Evolutionary conservation across 2,329 filamentous ascomycete species (phyloP), one percentile per base, ranked within the genome.

Genomic region (Aureobasidium vineae): DNA sequence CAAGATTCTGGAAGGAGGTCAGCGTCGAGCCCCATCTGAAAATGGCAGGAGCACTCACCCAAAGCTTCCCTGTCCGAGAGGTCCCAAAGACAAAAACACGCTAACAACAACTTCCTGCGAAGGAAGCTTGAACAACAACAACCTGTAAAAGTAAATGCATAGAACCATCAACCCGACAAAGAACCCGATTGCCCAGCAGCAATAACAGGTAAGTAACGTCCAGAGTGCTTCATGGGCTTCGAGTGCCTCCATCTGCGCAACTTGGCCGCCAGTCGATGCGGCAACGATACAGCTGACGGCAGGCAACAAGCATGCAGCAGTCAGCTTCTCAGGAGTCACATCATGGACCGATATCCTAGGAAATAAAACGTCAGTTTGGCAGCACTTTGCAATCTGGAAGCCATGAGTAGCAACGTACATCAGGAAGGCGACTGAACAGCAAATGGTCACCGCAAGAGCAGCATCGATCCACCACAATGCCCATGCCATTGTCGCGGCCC

Each of bases 201-300:
- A 78, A 72, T 90, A 91, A 3, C 82, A 87, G 19, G 80, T 80
- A n/a, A 90, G 77, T 26, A 91, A 72, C 0, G 88, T 91, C 43
- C 82, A 83, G 23, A 89, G 74, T 4, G 85, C 85, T 69, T 86
- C 81, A 69, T 87, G 82, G 21, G 80, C 74, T 0, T 77, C 76
- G 69, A 87, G 78, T 1, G 83, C 81, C 0, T 91, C 80, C 16
- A 84, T 79, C n/a, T 82, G 80, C 6, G 88, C 86, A 0, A 90
- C 80, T 64, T 88, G 79, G n/a, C 83, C 85, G 3, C 89, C 88
- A 0, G 85, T 83, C 1, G 85, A 86, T 0, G 88, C 81, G 1
- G 86, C 86, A 61, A 91, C 87, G 41, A 90, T 84, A 2, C 86
- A 83, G 0, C 87, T 83, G 0, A 89, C 86, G 23, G 90, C 88